Evolutionary conservation across 305 asterid species (phyloP).

Genomic region (Plantago coronopus): DNA sequence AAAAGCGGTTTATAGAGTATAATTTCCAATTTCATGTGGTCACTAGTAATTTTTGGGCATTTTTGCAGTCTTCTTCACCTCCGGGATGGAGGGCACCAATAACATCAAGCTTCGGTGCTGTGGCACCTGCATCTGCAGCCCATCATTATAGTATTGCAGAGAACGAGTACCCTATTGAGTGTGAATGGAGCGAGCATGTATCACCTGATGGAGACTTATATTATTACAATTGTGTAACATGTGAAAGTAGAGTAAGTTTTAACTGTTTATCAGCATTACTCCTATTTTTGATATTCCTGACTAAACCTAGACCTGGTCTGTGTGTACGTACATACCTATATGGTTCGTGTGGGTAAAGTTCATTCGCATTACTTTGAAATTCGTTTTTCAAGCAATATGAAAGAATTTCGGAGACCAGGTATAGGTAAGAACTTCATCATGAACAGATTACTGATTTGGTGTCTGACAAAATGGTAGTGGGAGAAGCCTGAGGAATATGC

Average conservation of each 20-base stretch:
- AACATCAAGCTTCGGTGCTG: conserved; percentile 22
- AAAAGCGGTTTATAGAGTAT: too few species aligned
- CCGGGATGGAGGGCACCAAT: conserved; percentile 36
- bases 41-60: background rate
- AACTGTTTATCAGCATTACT: conserved; percentile 5
- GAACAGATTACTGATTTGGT: conserved; percentile 21
- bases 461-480: conserved; percentile 46
- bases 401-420: too few species aligned
- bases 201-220: conserved; percentile 81
- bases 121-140: conserved; percentile 38
- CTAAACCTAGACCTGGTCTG: too few species aligned
- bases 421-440: too few species aligned
- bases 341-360: too few species aligned
- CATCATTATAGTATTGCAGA: conserved; percentile 32
- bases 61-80: conserved; percentile 43
- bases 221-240: conserved; percentile 73
- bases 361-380: too few species aligned
- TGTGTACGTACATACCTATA: too few species aligned
- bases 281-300: background rate
- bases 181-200: conserved; percentile 94
- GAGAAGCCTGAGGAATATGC: conserved; percentile 73
- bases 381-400: background rate
- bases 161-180: conserved; percentile 43
- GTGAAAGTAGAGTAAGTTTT: conserved; percentile 80
- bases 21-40: too few species aligned